Conservation (phyloP, 2,329 filamentous ascomycete species). For the Hymenoscyphus repandus region DNA sequence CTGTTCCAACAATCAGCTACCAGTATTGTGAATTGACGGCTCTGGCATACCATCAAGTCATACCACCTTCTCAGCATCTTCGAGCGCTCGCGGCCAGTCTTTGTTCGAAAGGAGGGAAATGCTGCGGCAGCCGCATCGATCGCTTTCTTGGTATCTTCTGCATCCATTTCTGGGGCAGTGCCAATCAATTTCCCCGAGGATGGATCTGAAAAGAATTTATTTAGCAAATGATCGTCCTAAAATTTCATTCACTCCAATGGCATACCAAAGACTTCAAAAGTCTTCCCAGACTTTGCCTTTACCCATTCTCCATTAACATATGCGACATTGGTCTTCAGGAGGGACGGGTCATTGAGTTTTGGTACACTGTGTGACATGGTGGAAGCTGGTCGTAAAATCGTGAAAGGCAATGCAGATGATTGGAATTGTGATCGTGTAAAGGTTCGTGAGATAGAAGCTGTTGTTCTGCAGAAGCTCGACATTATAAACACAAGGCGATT, state of each 20-base stretch:
- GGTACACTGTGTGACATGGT: conserved; percentile 27
- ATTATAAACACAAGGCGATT: conserved; percentile 12
- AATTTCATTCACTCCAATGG: not conserved
- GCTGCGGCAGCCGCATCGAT: conserved; percentile 79
- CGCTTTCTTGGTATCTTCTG: conserved; percentile 71
- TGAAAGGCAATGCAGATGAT: conserved; percentile 19
- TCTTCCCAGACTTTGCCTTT: conserved; percentile 77
- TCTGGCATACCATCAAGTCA: conserved; percentile 56
- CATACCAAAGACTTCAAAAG: conserved; percentile 75
- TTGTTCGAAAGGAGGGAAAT: conserved; percentile 63
- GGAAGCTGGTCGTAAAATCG: conserved; percentile 20
- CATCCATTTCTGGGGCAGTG: conserved; percentile 77
- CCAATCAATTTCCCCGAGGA: conserved; percentile 77
- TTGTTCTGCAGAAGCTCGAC: conserved; percentile 20
- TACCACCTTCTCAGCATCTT: conserved; percentile 76
- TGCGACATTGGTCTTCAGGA: conserved; percentile 75
- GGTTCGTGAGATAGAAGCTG: conserved; percentile 18
- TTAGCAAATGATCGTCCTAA: not conserved
- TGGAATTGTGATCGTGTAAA: conserved; percentile 24
- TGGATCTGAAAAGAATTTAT: conserved; percentile 55
- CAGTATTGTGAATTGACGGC: not conserved
- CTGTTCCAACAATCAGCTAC: conserved; percentile 10
- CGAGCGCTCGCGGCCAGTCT: conserved; percentile 69
- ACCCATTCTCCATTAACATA: conserved; percentile 96
- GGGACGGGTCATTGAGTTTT: conserved; percentile 70